phyloP scores from a whole-genome alignment of 169 alveolate species.

The Cryptosporidium muris region DNA sequence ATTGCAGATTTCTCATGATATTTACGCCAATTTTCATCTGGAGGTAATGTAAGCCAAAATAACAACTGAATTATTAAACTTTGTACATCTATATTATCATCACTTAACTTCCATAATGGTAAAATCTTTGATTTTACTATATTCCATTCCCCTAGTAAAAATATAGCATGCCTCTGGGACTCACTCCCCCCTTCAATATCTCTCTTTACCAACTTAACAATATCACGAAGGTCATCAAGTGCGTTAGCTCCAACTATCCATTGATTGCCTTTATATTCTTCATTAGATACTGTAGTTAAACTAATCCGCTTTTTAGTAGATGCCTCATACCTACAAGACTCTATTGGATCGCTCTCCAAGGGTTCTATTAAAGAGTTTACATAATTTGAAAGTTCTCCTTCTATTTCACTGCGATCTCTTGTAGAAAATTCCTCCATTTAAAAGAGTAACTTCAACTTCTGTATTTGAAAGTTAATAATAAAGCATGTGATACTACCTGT shows the following conservation, averaged over 20 bases:
- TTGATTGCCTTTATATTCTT: neutral
- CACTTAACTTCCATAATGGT: slow-evolving; percentile 50
- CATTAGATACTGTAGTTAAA: neutral
- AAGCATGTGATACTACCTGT: neutral
- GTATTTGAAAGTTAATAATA: neutral
- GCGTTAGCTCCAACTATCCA: slow-evolving; percentile 70
- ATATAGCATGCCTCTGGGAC: slow-evolving; percentile 59
- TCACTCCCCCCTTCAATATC: slow-evolving; percentile 64
- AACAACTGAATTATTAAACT: slow-evolving; percentile 46
- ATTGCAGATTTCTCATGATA: slow-evolving; percentile 40
- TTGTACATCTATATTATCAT: slow-evolving; percentile 46
- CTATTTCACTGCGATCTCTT: slow-evolving; percentile 36
- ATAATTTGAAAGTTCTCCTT: slow-evolving; percentile 22
- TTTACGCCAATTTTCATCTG: slow-evolving; percentile 61
- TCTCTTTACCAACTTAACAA: slow-evolving; percentile 44
- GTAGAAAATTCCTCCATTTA: slow-evolving; percentile 35
- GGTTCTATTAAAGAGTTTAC: slow-evolving; percentile 56
- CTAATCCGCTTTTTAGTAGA: neutral
- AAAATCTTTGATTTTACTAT: slow-evolving; percentile 19
- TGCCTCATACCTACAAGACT: neutral
- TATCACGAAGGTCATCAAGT: slow-evolving; percentile 57
- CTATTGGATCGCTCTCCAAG: slow-evolving; percentile 16
- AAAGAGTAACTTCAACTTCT: neutral
- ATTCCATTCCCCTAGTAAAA: slow-evolving; percentile 51
- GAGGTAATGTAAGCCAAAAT: slow-evolving; percentile 66